Base-by-base conservation (phyloP, 2,329 filamentous ascomycete genomes). In the Purpureocillium takamizusanense region DNA sequence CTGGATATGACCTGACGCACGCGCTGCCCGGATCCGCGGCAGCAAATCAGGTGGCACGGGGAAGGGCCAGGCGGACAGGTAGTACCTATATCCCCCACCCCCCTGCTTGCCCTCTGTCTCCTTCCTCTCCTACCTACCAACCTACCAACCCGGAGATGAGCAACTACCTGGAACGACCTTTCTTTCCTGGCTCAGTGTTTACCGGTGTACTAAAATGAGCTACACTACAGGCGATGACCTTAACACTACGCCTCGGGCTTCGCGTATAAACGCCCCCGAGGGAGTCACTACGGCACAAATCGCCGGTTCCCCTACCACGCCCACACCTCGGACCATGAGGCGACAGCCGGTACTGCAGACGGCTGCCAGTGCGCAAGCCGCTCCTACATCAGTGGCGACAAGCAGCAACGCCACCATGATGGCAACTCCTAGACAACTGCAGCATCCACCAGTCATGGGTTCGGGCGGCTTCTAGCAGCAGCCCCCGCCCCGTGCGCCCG, bases 201-300 rank as follows among this genome's bases (percentile, higher is more conserved):
- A 15, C 25, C 14, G 11, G 8, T 28, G 7, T 17, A 18, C 28
- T 31, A n/a, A n/a, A n/a, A n/a, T n/a, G 30, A 29, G 16, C 29
- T 6, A 30, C 11, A 23, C 16, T 33, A 7, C 7, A 36, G 35
- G 35, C 17, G 9, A 29, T 28, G 37, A 39, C 4, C 21, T 29
- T 4, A n/a, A 35, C 18, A 32, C 33, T 17, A 39, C 37, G 15
- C 37, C 37, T 10, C 37, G 37, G 23, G 37, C 37, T 4, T 39
- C 33, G 32, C 17, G 18, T 5, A 10, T 27, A 13, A 35, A 35
- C 37, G 13, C 14, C 3, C 17, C 9, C 33, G 10, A 36, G 34
- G 6, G 37, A 33, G 4, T 21, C 15, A 11, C 31, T 14, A 18
- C 28, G 28, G 11, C 6, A 12, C 7, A 30, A 12, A 6, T 7